Conservation (phyloP, 2,329 filamentous ascomycete genomes). For the Colletotrichum trifolii region DNA sequence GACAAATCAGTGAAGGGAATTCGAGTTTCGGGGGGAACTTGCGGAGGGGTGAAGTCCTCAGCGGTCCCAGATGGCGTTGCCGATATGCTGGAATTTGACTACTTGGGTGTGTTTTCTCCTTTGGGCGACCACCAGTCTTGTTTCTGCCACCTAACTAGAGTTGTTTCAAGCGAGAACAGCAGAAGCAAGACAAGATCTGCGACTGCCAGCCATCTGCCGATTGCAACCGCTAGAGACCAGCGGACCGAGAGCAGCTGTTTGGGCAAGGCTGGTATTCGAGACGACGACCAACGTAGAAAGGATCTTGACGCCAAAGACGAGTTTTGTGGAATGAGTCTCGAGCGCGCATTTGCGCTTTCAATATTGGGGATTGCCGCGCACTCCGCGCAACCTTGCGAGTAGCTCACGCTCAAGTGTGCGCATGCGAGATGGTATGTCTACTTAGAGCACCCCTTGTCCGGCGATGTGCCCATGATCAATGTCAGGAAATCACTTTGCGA, state of each 20-base stretch:
- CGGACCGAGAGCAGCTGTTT: not conserved
- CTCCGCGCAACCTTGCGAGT: slow-evolving; percentile 9
- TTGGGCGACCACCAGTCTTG: slow-evolving; percentile 1
- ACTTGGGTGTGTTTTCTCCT: slow-evolving; percentile 14
- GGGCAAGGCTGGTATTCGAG: not conserved
- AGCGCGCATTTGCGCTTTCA: slow-evolving; percentile 15
- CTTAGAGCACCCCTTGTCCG: not conserved
- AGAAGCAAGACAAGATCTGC: slow-evolving; percentile 12
- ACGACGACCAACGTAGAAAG: not conserved
- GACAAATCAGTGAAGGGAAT: not conserved
- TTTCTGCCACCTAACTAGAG: slow-evolving; percentile 1
- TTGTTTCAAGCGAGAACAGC: slow-evolving; percentile 13
- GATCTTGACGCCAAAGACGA: slow-evolving; percentile 13
- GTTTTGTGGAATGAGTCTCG: not conserved
- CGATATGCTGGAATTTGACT: slow-evolving; percentile 10
- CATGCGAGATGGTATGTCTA: too few relatives aligned
- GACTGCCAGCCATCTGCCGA: slow-evolving; percentile 10
- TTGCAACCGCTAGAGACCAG: not conserved
- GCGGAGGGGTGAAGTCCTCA: not conserved
- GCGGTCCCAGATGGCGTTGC: slow-evolving; percentile 9
- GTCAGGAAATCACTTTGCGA: not conserved
- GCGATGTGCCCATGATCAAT: slow-evolving; percentile 11
- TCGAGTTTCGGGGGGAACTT: too few relatives aligned
- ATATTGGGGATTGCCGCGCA: slow-evolving; percentile 14
- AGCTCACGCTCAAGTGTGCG: not conserved